Evolutionary conservation across 495 filamentous ascomycete species (phyloP), one percentile per base, ranked within the genome.

Genomic region (Talaromyces wortmannii): DNA sequence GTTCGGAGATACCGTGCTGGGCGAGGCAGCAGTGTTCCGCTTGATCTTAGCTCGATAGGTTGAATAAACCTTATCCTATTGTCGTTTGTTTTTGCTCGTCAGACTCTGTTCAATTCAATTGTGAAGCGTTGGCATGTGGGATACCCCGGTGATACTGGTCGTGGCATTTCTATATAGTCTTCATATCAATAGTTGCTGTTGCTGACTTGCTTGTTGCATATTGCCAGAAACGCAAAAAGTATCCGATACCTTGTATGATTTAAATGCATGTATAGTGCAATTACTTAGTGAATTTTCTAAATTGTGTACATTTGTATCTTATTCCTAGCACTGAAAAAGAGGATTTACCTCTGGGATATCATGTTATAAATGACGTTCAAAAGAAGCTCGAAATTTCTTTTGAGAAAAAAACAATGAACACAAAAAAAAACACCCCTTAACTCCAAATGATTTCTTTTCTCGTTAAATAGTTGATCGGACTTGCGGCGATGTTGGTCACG

Each of bases 11-110:
- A 98, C 71, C 78, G 92, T 43, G 94, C 92, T 29, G 94, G 94
- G 7, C 80, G 92, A 65, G 92, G 90, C 18, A 96, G 90, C 70
- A 96, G 88, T 74, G 91, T 98, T 43, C 94, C 94, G 43, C 77
- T 97, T 63, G 89, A 98, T 74, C 71, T 98, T 64, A 81, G 75
- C 56, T 56, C 55, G 23, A 44, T 60, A 50, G 48, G 55, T 40
- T 56, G 50, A 33, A 32, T 23, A 3, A 31, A 29, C 7, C 5
- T 40, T 56, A 29, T 11, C 12, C 45, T 17, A 8, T 18, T 7
- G 1, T 50, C 17, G 2, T 8, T 7, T 46, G 10, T 7, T 7
- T 3, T 46, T 43, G 10, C 40, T 43, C 10, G n/a, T 15, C 40
- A 11, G 10, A 43, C 5, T n/a, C n/a, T n/a, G n/a, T n/a, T n/a